Evolutionary conservation across 495 filamentous ascomycete species (phyloP).

Genomic region (Trichoderma virens): DNA sequence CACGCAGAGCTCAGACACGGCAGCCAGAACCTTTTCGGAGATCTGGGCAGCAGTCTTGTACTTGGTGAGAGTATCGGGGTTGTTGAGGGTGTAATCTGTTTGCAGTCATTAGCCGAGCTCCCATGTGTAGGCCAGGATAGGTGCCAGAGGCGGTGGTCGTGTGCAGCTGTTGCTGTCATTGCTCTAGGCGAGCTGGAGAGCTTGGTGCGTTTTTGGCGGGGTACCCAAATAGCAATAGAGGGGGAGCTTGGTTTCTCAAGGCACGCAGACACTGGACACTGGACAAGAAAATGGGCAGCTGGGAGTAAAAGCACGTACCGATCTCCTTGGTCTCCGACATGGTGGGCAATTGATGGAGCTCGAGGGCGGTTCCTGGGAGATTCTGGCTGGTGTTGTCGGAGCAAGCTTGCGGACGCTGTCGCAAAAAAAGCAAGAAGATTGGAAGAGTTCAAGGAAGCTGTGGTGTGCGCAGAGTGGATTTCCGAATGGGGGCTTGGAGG

Average conservation of each 20-base stretch:
- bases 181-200: neutral
- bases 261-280: neutral
- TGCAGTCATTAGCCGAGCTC: neutral
- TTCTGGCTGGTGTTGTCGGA: constrained; percentile 1
- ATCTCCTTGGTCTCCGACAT: constrained; percentile 13
- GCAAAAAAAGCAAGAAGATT: neutral
- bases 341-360: constrained; percentile 4
- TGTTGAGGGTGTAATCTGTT: constrained; percentile 86
- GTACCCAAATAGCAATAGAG: neutral
- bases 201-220: constrained; percentile 6
- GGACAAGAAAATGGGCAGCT: too few relatives aligned
- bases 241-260: neutral
- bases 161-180: neutral
- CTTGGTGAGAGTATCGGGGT: constrained; percentile 96
- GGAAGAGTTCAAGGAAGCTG: neutral
- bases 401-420: neutral
- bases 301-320: constrained; percentile 8
- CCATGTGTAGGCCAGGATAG: neutral
- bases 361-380: neutral
- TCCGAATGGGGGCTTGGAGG: neutral
- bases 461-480: neutral
- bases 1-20: constrained; percentile 70
- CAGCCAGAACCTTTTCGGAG: constrained; percentile 87
- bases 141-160: neutral
- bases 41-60: constrained; percentile 95